Percentiles rank a stretch among this genome's conserved stretches.
Conservation (phyloP, 768 basidiomycete genomes). For the Trametes punicea region DNA sequence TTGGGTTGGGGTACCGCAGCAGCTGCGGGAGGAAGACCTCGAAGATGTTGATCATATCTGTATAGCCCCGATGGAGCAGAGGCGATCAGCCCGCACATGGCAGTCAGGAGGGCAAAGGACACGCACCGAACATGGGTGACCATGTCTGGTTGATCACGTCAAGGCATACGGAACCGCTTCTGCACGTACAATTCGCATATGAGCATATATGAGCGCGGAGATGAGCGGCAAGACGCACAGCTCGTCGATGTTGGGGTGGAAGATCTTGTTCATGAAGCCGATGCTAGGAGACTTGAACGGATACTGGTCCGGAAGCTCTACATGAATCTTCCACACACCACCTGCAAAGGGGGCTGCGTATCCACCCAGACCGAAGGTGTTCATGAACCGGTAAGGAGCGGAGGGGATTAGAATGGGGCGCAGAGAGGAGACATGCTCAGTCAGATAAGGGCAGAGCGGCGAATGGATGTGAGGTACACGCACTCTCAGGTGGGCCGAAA, state of each 20-base stretch:
- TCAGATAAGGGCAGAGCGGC: background rate
- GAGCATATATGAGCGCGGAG: slow-evolving; percentile 10
- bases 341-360: slow-evolving; percentile 88
- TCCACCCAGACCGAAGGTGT: background rate
- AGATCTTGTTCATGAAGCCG: slow-evolving; percentile 99
- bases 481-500: slow-evolving; percentile 91
- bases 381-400: background rate
- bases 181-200: slow-evolving; percentile 36
- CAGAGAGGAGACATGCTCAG: background rate
- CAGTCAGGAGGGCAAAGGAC: background rate
- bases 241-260: slow-evolving; percentile 99
- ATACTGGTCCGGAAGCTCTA: slow-evolving; percentile 97
- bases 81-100: background rate
- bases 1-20: slow-evolving; percentile 95
- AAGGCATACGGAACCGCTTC: slow-evolving; percentile 96
- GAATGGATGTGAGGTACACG: slow-evolving; percentile 29
- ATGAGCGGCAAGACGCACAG: slow-evolving; percentile 53
- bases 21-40: slow-evolving; percentile 98
- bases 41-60: slow-evolving; percentile 99
- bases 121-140: slow-evolving; percentile 97
- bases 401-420: background rate
- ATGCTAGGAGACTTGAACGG: slow-evolving; percentile 99
- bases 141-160: slow-evolving; percentile 99
- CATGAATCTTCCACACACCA: slow-evolving; percentile 99
- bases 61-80: background rate